A percentile compares a stretch with the other conserved stretches of the same genome.
These are phyloP conservation scores for Lodderomyces pseudojiufengensis DNA, from an alignment of 1,139 yeast species.

Conservation along the genomic window DNA sequence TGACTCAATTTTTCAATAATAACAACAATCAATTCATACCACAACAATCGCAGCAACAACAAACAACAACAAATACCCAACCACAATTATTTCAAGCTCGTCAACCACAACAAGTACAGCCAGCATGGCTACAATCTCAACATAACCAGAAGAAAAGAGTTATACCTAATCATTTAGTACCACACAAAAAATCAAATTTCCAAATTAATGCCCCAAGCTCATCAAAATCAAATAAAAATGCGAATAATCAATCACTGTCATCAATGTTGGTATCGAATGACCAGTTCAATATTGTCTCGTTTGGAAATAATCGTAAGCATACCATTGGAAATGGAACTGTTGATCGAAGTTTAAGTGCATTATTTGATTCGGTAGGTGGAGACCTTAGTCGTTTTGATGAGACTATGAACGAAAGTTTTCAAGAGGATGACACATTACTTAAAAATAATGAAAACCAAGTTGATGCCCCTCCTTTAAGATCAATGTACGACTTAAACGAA, in stretches of 20 bases:
- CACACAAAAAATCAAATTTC: conserved; percentile 43
- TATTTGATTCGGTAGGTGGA: conserved; percentile 15
- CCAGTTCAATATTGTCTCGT: conserved; percentile 38
- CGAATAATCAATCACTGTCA: conserved; percentile 3
- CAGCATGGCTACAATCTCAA: conserved; percentile 5
- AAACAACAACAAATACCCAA: conserved; percentile 6
- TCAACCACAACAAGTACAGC: conserved; percentile 5
- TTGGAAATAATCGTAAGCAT: conserved; percentile 28
- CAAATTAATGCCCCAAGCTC: conserved; percentile 25
- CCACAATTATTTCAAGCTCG: conserved; percentile 2
- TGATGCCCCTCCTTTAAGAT: conserved; percentile 55
- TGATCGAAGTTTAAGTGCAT: conserved; percentile 9
- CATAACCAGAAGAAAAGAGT: conserved; percentile 54
- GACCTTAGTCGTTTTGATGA: conserved; percentile 31
- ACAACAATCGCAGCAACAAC: conserved; percentile 5
- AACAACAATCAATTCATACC: background rate
- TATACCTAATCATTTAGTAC: conserved; percentile 53
- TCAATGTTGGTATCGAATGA: conserved; percentile 15
- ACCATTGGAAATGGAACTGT: conserved; percentile 8
- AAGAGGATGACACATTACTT: conserved; percentile 19
- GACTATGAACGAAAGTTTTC: conserved; percentile 26
- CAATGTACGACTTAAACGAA: conserved; percentile 56
- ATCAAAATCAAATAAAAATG: conserved; percentile 17
- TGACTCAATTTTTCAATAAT: conserved; percentile 1
- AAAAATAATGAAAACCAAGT: conserved; percentile 1